Evolutionary conservation across 1,284 basidiomycete genomes (phyloP).

Genomic region (Ustilago sp.): DNA sequence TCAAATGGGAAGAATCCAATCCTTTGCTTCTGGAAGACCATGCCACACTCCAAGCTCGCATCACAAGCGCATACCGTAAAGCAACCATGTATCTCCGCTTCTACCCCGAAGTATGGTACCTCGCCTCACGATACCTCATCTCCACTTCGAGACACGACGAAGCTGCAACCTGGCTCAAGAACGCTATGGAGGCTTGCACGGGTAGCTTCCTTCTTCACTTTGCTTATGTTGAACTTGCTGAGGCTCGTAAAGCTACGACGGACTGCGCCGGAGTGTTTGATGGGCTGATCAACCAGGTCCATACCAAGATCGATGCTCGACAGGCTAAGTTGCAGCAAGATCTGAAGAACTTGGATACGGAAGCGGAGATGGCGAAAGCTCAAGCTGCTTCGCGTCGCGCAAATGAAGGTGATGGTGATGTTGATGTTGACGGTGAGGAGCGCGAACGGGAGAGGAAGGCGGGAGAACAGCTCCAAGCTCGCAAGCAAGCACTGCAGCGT

Average conservation of each 20-base stretch:
- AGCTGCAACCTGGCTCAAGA: constrained; percentile 81
- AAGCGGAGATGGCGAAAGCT: constrained; percentile 49
- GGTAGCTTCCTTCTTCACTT: constrained; percentile 88
- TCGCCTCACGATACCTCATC: constrained; percentile 85
- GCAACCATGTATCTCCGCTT: constrained; percentile 90
- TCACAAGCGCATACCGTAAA: constrained; percentile 87
- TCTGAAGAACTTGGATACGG: constrained; percentile 70
- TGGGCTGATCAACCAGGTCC: constrained; percentile 78
- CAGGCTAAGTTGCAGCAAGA: constrained; percentile 74
- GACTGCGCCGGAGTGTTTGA: constrained; percentile 72
- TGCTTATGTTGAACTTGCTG: constrained; percentile 86
- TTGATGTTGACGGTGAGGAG: constrained; percentile 70
- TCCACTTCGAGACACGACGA: constrained; percentile 84
- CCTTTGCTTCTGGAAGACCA: constrained; percentile 90
- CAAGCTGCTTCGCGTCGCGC: constrained; percentile 56
- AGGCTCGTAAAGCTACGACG: constrained; percentile 72
- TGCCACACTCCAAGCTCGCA: constrained; percentile 75
- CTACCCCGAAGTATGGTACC: constrained; percentile 95
- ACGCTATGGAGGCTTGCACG: constrained; percentile 89
- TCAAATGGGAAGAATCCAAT: constrained; percentile 96
- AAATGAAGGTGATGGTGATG: constrained; percentile 69
- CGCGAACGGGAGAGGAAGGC: constrained; percentile 75
- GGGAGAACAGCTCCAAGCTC: constrained; percentile 69
- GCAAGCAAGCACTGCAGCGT: constrained; percentile 66
- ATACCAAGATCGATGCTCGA: constrained; percentile 79